Base-by-base conservation (phyloP, 2,329 filamentous ascomycete species). In the Aureobasidium melanogenum region DNA sequence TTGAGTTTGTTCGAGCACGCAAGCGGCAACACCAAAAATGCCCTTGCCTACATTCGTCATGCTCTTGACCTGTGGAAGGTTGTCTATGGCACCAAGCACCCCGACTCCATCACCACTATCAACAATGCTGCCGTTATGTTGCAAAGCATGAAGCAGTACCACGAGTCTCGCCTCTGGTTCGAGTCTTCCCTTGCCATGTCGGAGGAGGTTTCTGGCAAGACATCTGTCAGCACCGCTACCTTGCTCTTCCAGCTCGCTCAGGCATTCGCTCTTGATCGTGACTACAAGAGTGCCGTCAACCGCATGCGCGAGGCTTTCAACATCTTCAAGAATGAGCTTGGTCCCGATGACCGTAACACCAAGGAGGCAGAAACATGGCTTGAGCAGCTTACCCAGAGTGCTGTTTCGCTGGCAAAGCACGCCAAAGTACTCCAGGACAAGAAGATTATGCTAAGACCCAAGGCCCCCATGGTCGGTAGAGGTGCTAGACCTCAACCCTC, bases 71-170 rank as follows among this genome's bases (percentile, higher is more conserved):
- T 99, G 64, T 97, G 93, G 93, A 97, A 96, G 80, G 84, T 97
- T 69, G 93, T 97, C 69, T 99, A 97, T 72, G 94, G 94, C 34
- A 80, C 88, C 32, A 88, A 91, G 69, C 94, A 99, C 76, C 94
- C 94, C 3, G 94, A 99, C 76, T 96, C 91, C 9, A 97, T 99
- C 76, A 99, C 95, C 9, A 97, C 94, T 17, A 88, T 97, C 76
- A 99, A 97, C 83, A 99, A 99, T 71, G 93, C 91, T 22, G 94
- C 94, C 8, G 94, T 99, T 63, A 99, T 99, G 94, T 85, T 99
- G 62, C 94, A 99, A 76, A 87, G 91, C 61, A 83, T 97, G 68
- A 96, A 97, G 80, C 87, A 89, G 64, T 99, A 96, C 78, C 88
- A 93, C 69, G 91, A 96, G 76, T 97, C 93, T 48, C 88, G 94